Base-by-base conservation (phyloP, 805 yeast species). In the Sugiyamaella chiloensis region DNA sequence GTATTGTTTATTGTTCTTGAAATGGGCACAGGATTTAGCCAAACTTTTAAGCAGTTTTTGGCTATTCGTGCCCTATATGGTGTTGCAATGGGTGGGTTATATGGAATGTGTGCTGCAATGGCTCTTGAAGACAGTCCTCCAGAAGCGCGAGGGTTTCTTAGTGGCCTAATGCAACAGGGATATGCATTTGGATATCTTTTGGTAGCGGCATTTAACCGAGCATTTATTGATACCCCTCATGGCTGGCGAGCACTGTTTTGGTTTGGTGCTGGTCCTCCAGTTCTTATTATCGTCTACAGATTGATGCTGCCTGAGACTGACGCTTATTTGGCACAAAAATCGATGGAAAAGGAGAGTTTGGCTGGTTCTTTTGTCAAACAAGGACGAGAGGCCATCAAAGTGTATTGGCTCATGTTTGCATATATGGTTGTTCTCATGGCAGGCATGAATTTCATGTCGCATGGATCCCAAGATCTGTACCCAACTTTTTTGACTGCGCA, bases 81-180 rank as follows among this genome's bases (percentile, higher is more conserved):
- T 39, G 67, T 81, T 43, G 77, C 80, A 40, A 80, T 83, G 86
- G 89, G 88, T 35, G 88, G 87, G 44, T 67, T 81, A 45, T 83
- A 74, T 59, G 87, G 86, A 30, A 75, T 79, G 49, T 76, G 81
- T 29, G 75, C 83, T 21, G 83, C 85, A 7, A 78, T 82, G 4
- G 81, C 88, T 5, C 70, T 84, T 26, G 86, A 81, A 54, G 85
- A 82, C 57, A 73, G 80, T 42, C 87, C 87, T 1, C 61, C 61
- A 2, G 68, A 65, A 24, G 79, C 87, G 11, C 73, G 85, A 57
- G 84, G 85, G 32, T 65, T 81, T 39, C 61, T 84, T 23, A 76
- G 83, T 14, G 89, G 89, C 42, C 63, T 85, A 35, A 78, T 87
- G 61, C 95, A 87, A 65, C 85, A 86, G 62, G 95, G 95, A 52